Base-by-base conservation (phyloP, 345 rosid species). In the Jatropha curcas region DNA sequence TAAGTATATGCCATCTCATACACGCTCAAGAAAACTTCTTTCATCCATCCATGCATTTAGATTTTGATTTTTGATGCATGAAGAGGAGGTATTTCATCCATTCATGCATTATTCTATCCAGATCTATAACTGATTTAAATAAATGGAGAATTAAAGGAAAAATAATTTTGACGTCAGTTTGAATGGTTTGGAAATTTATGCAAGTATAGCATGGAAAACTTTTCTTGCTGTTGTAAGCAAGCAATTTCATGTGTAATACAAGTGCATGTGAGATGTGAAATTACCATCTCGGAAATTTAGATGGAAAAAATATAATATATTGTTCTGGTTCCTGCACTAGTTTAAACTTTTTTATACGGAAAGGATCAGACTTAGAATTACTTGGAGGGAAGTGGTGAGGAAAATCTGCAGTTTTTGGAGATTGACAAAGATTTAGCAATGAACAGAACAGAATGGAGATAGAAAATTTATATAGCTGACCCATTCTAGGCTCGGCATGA, bases 1-100 rank as follows among this genome's bases (percentile, higher is more conserved):
- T 95, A 91, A 90, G 93, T 87, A 59, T 24, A 2, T 70, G 35
- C 27, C 46, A 56, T 50, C 45, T 65, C 24, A n/a, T 22, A 35
- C 27, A 16, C 34, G 57, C 58, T 35, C 12, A 31, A n/a, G 62
- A 59, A 48, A 39, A 20, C 12, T 41, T 50, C 51, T 31, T 73
- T 55, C 30, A 3, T 11, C 20, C 39, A 17, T 2, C 64, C 43
- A 14, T 68, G 60, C 64, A 6, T 59, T 71, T 34, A 2, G 19
- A 41, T 59, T 55, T 27, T 5, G 3, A 22, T 34, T 59, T 55
- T 27, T 5, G 3, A 22, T 34, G 31, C 19, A 16, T 22, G 6
- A 68, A 7, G 60, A 16, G 39, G 37, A 5, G 11, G 22, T 33
- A 20, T 55, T 48, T 55, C 11, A 12, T 19, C 27, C 14, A 24